Percentiles rank a stretch among this genome's conserved stretches.
Conservation (phyloP, 1,284 basidiomycete genomes). For the Caloboletus firmus region DNA sequence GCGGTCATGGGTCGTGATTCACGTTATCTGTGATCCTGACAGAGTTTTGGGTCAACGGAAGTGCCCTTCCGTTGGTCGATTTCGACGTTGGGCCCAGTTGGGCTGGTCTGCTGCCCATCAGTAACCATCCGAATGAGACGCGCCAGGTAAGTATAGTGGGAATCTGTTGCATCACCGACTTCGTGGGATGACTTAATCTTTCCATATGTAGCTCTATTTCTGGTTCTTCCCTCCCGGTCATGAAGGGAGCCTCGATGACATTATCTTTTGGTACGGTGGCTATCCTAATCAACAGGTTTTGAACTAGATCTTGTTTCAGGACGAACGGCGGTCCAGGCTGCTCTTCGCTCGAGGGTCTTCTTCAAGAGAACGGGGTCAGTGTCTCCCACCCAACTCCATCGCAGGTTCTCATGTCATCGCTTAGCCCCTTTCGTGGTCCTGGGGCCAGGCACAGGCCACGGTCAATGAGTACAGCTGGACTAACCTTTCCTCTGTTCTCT, state of each 20-base stretch:
- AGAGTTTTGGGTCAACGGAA: slow-evolving; percentile 76
- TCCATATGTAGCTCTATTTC: slow-evolving; percentile 65
- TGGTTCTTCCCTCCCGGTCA: slow-evolving; percentile 85
- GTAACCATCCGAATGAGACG: slow-evolving; percentile 56
- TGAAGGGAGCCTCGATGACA: slow-evolving; percentile 65
- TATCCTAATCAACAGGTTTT: not conserved
- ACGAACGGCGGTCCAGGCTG: slow-evolving; percentile 59
- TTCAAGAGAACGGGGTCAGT: slow-evolving; percentile 81
- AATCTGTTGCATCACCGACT: not conserved
- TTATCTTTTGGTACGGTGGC: slow-evolving; percentile 63
- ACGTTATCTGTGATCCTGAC: not conserved
- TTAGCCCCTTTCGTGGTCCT: slow-evolving; percentile 67
- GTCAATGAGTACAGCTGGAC: slow-evolving; percentile 78
- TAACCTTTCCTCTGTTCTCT: slow-evolving; percentile 77
- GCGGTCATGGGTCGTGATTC: not conserved
- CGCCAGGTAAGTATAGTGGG: slow-evolving; percentile 54
- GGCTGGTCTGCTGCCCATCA: slow-evolving; percentile 73
- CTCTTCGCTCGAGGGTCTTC: slow-evolving; percentile 72
- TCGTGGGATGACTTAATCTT: not conserved
- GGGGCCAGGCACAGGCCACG: slow-evolving; percentile 63
- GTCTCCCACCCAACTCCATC: not conserved
- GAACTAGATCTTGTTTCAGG: slow-evolving; percentile 35
- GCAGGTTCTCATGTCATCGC: not conserved
- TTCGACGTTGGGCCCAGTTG: slow-evolving; percentile 76
- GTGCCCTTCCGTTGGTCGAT: slow-evolving; percentile 62